Evolutionary conservation across 768 basidiomycete species (phyloP).

Genomic region (Boletus sp.): DNA sequence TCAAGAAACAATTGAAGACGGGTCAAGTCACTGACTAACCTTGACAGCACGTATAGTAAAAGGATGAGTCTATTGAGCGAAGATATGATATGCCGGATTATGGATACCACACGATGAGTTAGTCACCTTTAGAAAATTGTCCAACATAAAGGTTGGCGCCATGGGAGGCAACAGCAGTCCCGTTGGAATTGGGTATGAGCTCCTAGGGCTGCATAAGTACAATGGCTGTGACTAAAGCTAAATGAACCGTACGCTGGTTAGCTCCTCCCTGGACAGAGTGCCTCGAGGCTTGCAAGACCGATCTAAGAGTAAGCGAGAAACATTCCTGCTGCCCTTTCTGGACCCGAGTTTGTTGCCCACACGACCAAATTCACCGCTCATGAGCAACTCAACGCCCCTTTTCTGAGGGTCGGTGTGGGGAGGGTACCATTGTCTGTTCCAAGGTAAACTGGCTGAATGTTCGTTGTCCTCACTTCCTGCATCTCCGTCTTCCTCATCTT

Average conservation of each 20-base stretch:
- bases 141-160: conserved; percentile 78
- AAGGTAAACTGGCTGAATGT: conserved; percentile 21
- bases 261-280: conserved; percentile 47
- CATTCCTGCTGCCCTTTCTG: conserved; percentile 42
- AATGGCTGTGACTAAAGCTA: background rate
- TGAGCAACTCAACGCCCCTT: conserved; percentile 62
- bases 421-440: conserved; percentile 35
- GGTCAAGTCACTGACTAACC: conserved; percentile 40
- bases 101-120: background rate
- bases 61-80: conserved; percentile 65
- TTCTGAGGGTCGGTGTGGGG: conserved; percentile 57
- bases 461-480: conserved; percentile 37
- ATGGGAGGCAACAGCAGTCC: conserved; percentile 75
- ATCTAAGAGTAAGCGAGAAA: conserved; percentile 49
- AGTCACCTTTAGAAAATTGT: conserved; percentile 72
- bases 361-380: conserved; percentile 78
- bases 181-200: conserved; percentile 75
- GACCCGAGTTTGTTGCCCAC: conserved; percentile 50
- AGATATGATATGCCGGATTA: conserved; percentile 1
- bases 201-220: conserved; percentile 41
- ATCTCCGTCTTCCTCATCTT: conserved; percentile 43
- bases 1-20: background rate
- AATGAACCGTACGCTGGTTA: conserved; percentile 46
- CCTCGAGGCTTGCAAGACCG: conserved; percentile 38
- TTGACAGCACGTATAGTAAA: conserved; percentile 92